phyloP scores from a whole-genome alignment of 148 eudicot genomes.

The Nyssa sinensis region DNA sequence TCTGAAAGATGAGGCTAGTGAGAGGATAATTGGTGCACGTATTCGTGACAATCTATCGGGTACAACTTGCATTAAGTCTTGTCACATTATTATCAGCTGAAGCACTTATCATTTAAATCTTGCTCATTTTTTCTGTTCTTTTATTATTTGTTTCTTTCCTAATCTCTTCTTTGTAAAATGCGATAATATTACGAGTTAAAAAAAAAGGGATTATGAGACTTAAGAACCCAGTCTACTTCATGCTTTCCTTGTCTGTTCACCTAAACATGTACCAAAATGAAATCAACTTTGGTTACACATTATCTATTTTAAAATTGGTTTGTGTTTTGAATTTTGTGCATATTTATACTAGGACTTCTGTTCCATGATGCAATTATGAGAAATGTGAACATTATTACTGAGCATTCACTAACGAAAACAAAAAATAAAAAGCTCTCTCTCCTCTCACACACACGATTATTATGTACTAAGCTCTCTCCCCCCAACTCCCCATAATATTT shows the following conservation, averaged over 20 bases:
- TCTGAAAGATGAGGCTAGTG: conserved; percentile 67
- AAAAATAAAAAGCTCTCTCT: not conserved
- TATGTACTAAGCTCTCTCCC: not conserved
- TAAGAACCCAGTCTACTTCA: not conserved
- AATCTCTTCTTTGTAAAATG: not conserved
- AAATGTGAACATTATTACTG: not conserved
- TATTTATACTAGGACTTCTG: too few relatives aligned
- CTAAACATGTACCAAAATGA: too few relatives aligned
- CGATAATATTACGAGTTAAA: not conserved
- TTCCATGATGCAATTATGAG: not conserved
- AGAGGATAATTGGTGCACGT: conserved; percentile 76
- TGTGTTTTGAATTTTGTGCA: too few relatives aligned
- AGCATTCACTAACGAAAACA: not conserved
- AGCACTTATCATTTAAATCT: not conserved
- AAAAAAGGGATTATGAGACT: not conserved
- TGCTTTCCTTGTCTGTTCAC: not conserved
- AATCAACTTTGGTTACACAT: too few relatives aligned
- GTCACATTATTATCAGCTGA: not conserved
- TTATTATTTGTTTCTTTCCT: not conserved
- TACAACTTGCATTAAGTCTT: conserved; percentile 15
- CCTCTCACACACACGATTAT: not conserved
- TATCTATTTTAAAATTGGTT: too few relatives aligned
- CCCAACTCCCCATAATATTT: not conserved
- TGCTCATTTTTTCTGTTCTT: not conserved
- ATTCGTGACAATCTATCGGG: conserved; percentile 78